phyloP scores from a whole-genome alignment of 169 alveolate genomes.

The Plasmodium sp. region DNA sequence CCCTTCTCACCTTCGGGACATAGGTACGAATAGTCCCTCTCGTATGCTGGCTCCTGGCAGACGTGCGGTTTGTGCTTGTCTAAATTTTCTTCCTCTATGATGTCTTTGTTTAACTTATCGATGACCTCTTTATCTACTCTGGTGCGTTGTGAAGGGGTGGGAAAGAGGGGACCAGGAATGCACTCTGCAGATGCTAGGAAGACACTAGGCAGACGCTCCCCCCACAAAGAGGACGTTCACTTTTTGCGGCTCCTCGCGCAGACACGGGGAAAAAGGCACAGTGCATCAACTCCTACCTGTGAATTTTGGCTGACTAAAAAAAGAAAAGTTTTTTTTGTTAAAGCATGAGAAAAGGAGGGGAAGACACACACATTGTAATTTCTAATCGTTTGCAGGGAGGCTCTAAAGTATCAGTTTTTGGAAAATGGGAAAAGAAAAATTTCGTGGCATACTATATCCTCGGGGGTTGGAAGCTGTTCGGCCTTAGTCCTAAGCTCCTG shows the following conservation, averaged over 20 bases:
- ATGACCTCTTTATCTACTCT: constrained; percentile 44
- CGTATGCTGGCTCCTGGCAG: constrained; percentile 35
- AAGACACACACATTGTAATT: background rate
- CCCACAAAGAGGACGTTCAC: background rate
- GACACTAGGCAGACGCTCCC: background rate
- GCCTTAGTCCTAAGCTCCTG: constrained; percentile 22
- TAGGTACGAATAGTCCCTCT: constrained; percentile 53
- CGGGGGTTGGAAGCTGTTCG: constrained; percentile 35
- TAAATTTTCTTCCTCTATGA: constrained; percentile 44
- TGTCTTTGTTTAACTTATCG: constrained; percentile 42
- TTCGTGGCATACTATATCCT: constrained; percentile 18
- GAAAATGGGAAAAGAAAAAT: background rate
- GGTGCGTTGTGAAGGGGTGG: background rate
- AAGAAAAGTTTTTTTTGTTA: background rate
- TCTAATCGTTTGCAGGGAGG: background rate
- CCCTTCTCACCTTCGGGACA: constrained; percentile 49
- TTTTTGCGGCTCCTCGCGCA: background rate
- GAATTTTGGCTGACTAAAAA: constrained; percentile 40
- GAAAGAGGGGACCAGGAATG: background rate
- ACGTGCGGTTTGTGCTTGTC: constrained; percentile 48
- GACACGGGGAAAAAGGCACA: background rate
- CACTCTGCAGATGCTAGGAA: background rate
- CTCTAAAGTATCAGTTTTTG: background rate
- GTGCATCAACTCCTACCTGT: constrained; percentile 15
- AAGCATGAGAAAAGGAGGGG: background rate